Evolutionary conservation across 2,329 filamentous ascomycete species (phyloP), one percentile per base, ranked within the genome.

Genomic region (Knufia fluminis): DNA sequence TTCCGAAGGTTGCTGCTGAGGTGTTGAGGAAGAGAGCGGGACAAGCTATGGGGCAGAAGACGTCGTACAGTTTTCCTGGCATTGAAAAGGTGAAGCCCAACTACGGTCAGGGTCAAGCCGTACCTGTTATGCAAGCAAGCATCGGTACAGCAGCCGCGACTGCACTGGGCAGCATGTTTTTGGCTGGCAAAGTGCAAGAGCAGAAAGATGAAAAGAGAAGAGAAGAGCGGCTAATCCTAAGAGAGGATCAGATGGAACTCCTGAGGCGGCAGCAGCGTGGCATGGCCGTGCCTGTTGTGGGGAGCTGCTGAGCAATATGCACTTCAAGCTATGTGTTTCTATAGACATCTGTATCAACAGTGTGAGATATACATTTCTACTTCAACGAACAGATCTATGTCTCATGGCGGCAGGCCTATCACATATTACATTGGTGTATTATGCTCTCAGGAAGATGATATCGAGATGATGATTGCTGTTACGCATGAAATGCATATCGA

Each of bases 1-100:
- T 90, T 47, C 86, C 88, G 1, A 80, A 75, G 57, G 71, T 80
- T 24, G 80, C 80, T 1, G 67, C 84, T 44, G 75, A 72, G 48
- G 62, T 86, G 52, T 68, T 89, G 36, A 73, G 77, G 50, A 39
- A 49, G 26, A 16, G 20, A 7, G 23, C 17, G 4, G 35, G 33
- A 7, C 33, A 36, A 33, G 36, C 36, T 9, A 33, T 19, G 4
- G 22, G 26, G 14, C n/a, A 20, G 24, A 42, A 38, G n/a, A 16
- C 26, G 3, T 3, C 43, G 7, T 24, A 42, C 19, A 23, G 23
- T 3, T 49, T 49, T 22, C 38, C 46, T 3, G 46, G 14, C 17
- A 36, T 49, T 32, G 38, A 42, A n/a, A 49, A 43, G 20, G 39
- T 49, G 17, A 42, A 43, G 28, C 46, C 46, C 8, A 49, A 49